These are phyloP conservation scores for Termitomyces titanicus DNA, from an alignment of 768 basidiomycete species.

Conservation along the genomic window DNA sequence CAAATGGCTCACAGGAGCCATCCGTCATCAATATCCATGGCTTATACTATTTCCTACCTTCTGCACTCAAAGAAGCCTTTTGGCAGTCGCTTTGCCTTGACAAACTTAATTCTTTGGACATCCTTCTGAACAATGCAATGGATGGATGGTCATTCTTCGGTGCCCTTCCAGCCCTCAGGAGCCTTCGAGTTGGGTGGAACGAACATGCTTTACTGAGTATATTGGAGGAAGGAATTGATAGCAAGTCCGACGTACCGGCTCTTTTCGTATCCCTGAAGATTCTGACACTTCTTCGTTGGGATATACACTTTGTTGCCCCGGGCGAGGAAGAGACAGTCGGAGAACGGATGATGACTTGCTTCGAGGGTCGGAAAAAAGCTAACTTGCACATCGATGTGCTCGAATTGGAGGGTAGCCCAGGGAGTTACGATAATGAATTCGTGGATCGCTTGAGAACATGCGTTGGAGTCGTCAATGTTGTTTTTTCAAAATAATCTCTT, in stretches of 20 bases:
- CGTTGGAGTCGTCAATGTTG: background rate
- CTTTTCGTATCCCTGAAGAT: background rate
- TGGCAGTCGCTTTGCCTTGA: background rate
- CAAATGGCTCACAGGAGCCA: background rate
- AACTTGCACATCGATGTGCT: background rate
- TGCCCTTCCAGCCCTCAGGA: background rate
- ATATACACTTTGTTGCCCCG: background rate
- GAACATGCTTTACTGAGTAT: background rate
- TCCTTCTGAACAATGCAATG: background rate
- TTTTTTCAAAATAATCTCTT: background rate
- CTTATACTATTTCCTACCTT: background rate
- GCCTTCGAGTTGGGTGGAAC: background rate
- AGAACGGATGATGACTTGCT: background rate
- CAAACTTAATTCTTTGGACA: background rate
- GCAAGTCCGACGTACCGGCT: background rate
- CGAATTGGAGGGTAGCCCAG: background rate
- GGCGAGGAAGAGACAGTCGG: no score
- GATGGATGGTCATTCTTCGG: background rate
- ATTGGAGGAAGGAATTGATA: background rate
- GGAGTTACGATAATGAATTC: background rate
- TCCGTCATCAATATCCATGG: background rate
- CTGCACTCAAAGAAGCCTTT: background rate
- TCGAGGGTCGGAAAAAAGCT: background rate
- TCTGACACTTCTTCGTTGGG: background rate
- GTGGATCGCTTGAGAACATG: background rate